phyloP scores from a whole-genome alignment of 73 alveolate genomes.

The Paramecium biaurelia region DNA sequence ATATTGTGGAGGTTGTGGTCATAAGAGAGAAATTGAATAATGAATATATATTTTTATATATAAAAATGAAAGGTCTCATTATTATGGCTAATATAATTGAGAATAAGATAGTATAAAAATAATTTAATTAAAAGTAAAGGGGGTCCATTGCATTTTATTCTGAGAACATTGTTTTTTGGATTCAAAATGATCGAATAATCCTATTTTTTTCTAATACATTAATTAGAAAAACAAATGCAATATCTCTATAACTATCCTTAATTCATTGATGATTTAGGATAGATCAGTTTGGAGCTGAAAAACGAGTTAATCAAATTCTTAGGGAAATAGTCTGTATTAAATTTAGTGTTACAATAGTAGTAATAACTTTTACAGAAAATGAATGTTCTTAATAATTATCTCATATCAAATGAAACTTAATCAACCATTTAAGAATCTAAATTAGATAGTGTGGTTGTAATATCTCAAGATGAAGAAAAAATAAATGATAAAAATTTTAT shows the following conservation, averaged over 20 bases:
- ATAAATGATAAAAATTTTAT: background rate
- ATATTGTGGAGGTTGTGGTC: conserved; percentile 45
- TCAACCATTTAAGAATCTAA: background rate
- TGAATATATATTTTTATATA: background rate
- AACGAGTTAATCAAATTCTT: background rate
- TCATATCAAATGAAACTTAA: background rate
- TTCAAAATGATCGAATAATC: conserved; percentile 1
- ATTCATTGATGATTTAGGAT: background rate
- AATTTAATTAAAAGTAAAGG: background rate
- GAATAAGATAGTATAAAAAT: background rate
- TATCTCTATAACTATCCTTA: background rate
- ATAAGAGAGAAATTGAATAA: conserved; percentile 10
- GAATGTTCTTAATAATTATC: background rate
- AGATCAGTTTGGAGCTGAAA: background rate
- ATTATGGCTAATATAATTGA: background rate
- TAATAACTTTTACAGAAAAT: background rate
- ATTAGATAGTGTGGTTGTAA: background rate
- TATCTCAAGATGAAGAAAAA: background rate
- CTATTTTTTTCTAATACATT: background rate
- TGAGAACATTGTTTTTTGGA: background rate
- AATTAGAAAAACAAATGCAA: conserved; percentile 11
- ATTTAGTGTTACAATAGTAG: background rate
- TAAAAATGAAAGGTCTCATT: background rate
- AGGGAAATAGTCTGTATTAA: background rate
- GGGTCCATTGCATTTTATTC: conserved; percentile 25